Evolutionary conservation across 306 rosid genomes (phyloP).

Genomic region (Cicer bijugum): DNA sequence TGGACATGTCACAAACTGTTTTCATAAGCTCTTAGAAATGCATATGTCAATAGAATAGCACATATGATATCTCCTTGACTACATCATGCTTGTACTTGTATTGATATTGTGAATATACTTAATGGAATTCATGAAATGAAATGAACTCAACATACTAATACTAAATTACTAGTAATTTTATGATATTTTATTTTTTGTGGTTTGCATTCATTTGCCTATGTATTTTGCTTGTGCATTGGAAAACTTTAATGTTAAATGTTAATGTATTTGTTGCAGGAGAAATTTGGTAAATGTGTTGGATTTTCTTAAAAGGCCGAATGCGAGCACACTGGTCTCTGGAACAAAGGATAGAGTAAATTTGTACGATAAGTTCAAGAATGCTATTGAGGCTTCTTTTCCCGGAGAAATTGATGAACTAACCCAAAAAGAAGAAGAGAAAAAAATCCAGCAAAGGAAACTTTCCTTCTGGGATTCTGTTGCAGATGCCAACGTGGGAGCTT

Average conservation of each 20-base stretch:
- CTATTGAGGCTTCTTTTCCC: constrained; percentile 74
- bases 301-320: constrained; percentile 85
- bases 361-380: constrained; percentile 75
- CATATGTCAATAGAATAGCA: too few relatives aligned
- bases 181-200: background rate
- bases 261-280: constrained; percentile 62
- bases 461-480: constrained; percentile 82
- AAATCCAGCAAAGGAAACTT: constrained; percentile 55
- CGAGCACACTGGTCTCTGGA: constrained; percentile 81
- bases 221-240: constrained; percentile 32
- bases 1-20: too few relatives aligned
- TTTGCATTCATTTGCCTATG: constrained; percentile 21
- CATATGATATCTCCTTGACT: background rate
- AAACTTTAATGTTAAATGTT: constrained; percentile 29
- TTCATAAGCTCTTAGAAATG: too few relatives aligned
- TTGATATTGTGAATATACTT: constrained; percentile 23
- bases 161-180: constrained; percentile 1
- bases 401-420: constrained; percentile 69
- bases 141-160: background rate
- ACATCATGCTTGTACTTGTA: constrained; percentile 1
- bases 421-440: constrained; percentile 67
- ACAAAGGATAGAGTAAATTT: constrained; percentile 86
- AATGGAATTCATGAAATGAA: constrained; percentile 8
- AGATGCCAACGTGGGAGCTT: constrained; percentile 77
- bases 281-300: constrained; percentile 85